These are phyloP conservation scores for Salix brachista DNA, from an alignment of 345 rosid species.

Conservation along the genomic window DNA sequence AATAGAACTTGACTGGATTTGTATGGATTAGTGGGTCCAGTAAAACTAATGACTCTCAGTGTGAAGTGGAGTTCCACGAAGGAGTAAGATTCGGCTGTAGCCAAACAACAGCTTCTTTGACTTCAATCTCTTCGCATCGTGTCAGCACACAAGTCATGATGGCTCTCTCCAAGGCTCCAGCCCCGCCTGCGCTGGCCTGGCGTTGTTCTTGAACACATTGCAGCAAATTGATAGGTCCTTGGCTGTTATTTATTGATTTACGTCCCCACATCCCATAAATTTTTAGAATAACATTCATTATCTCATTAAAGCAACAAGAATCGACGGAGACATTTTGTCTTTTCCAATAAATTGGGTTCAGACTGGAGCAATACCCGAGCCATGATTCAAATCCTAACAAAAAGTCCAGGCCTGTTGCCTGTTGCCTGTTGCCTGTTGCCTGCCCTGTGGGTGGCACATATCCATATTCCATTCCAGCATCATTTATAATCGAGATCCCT, in stretches of 20 bases:
- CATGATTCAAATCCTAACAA: neutral
- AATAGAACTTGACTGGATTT: neutral
- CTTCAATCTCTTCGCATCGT: neutral
- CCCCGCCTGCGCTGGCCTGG: neutral
- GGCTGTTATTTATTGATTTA: neutral
- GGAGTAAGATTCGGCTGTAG: neutral
- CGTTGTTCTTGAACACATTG: no score
- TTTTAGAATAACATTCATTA: neutral
- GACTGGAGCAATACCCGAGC: neutral
- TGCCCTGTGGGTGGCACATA: no score
- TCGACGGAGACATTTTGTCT: neutral
- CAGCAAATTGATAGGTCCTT: neutral
- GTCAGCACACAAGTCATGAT: neutral
- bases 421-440: neutral
- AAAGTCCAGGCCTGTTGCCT: neutral
- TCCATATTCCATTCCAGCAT: no score
- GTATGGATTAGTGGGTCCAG: neutral
- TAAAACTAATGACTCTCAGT: neutral
- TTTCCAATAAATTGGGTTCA: neutral
- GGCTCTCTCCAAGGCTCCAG: neutral
- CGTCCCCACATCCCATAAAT: neutral
- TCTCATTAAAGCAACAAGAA: neutral
- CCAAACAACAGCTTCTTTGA: neutral
- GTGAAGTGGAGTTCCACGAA: neutral
- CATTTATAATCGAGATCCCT: no score